Evolutionary conservation across 805 yeast genomes (phyloP), one percentile per base, ranked within the genome.

Genomic region (Lipomyces oligophaga): DNA sequence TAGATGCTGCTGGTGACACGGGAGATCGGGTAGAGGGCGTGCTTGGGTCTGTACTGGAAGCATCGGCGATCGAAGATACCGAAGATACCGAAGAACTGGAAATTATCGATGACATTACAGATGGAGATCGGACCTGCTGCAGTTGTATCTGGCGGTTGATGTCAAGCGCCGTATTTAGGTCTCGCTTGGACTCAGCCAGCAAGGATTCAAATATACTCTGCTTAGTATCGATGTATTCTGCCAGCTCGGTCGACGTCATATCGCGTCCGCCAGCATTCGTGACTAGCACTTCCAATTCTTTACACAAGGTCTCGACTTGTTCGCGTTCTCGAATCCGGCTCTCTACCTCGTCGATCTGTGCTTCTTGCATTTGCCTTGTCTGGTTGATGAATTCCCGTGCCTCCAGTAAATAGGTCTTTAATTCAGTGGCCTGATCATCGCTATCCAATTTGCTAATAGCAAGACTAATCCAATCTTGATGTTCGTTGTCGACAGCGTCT

Each of bases 291-390:
- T 55, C 52, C 18, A 61, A 27, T 21, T 42, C 42, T 13, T 40
- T 28, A 19, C 30, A 34, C 26, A 54, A 43, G 16, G 33, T 27
- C 13, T 46, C 45, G 15, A 54, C 50, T 31, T 60, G 62, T 16
- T 47, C 40, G n/a, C 51, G 28, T 21, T 41, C 34, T 10, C 41
- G 20, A 4, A 40, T 22, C 15, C 34, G 50, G 6, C 15, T 34
- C 20, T 48, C 50, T 34, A 52, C 27, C 26, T 45, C 52, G 7
- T 53, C 55, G 16, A 54, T 36, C 18, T 47, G 39, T 10, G 37
- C 28, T 20, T 49, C 54, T 22, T 49, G 31, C 5, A 49, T 15
- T 20, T 35, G 37, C 26, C 49, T 54, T 4, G 45, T 35, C 7
- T 47, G 49, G 10, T 32, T 13, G 10, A 49, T 32, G 25, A 49